Evolutionary conservation across 2,329 filamentous ascomycete genomes (phyloP).

Genomic region (Stemphylium beticola): DNA sequence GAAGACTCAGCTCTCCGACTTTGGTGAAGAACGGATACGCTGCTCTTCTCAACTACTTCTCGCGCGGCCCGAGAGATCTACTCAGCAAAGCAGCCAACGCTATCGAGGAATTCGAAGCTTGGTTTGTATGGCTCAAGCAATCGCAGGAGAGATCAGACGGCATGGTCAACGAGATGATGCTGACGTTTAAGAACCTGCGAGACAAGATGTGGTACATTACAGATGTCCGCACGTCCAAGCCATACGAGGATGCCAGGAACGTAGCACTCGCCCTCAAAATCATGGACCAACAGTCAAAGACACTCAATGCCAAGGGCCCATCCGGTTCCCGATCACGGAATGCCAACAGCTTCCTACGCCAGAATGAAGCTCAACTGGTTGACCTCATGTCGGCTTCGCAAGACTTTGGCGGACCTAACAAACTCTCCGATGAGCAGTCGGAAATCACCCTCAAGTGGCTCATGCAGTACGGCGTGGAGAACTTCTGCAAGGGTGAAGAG

Average conservation of each 20-base stretch:
- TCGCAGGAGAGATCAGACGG: conserved; percentile 79
- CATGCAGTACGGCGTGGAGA: conserved; percentile 80
- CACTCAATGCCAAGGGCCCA: conserved; percentile 48
- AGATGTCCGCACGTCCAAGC: conserved; percentile 86
- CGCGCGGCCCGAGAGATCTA: conserved; percentile 71
- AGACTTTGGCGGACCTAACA: conserved; percentile 89
- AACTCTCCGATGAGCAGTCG: conserved; percentile 93
- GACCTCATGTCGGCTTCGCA: conserved; percentile 83
- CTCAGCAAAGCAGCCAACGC: conserved; percentile 73
- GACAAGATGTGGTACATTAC: conserved; percentile 99
- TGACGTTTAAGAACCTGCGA: conserved; percentile 73
- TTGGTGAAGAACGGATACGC: conserved; percentile 73
- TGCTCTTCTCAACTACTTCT: conserved; percentile 75
- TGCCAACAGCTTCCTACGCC: conserved; percentile 70
- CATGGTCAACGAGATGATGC: conserved; percentile 76
- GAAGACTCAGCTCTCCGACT: conserved; percentile 64
- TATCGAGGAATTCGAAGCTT: conserved; percentile 79
- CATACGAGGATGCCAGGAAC: conserved; percentile 85
- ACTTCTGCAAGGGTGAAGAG: conserved; percentile 94
- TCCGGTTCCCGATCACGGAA: conserved; percentile 51
- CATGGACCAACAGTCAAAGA: conserved; percentile 70
- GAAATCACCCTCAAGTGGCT: conserved; percentile 86
- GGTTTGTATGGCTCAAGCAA: conserved; percentile 83
- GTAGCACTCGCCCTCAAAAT: conserved; percentile 87
- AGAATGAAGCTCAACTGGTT: conserved; percentile 82